Conservation (phyloP, 1,284 basidiomycete genomes). For the Rhodotorula sp. region DNA sequence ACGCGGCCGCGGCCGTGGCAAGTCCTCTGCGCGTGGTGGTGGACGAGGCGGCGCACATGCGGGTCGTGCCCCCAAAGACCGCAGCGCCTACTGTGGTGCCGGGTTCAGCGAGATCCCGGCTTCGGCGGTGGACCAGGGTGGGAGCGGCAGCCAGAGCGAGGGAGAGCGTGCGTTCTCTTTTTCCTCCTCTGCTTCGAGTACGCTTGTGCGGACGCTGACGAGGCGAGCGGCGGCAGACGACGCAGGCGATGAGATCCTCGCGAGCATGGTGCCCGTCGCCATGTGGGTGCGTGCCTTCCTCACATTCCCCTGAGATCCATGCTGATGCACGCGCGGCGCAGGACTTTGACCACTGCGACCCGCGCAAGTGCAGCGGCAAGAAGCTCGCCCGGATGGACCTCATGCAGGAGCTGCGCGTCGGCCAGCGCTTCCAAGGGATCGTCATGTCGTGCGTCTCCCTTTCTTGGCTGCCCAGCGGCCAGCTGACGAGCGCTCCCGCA, state of each 20-base stretch:
- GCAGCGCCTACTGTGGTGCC: conserved; percentile 16
- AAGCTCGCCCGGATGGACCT: conserved; percentile 83
- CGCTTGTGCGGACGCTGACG: not conserved
- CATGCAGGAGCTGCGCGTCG: conserved; percentile 79
- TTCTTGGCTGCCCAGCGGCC: not conserved
- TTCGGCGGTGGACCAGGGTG: conserved; percentile 38
- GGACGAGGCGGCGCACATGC: conserved; percentile 16
- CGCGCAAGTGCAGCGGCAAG: conserved; percentile 90
- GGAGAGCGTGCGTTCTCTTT: not conserved
- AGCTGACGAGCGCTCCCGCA: conserved; percentile 49
- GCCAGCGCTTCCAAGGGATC: conserved; percentile 83
- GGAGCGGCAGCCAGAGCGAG: not conserved
- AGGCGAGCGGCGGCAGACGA: not conserved
- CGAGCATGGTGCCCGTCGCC: conserved; percentile 35
- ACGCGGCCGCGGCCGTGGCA: conserved; percentile 9
- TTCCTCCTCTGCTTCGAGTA: too few relatives aligned
- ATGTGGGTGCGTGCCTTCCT: conserved; percentile 35
- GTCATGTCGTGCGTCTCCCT: conserved; percentile 76
- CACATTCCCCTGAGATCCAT: too few relatives aligned
- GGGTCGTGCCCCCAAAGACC: conserved; percentile 13
- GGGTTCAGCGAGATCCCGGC: conserved; percentile 33
- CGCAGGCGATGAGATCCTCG: conserved; percentile 17
- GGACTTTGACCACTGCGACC: conserved; percentile 98
- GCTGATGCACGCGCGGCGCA: conserved; percentile 47
- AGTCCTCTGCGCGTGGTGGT: not conserved